Evolutionary conservation across 768 basidiomycete species (phyloP).

Genomic region (Suillus plorans): DNA sequence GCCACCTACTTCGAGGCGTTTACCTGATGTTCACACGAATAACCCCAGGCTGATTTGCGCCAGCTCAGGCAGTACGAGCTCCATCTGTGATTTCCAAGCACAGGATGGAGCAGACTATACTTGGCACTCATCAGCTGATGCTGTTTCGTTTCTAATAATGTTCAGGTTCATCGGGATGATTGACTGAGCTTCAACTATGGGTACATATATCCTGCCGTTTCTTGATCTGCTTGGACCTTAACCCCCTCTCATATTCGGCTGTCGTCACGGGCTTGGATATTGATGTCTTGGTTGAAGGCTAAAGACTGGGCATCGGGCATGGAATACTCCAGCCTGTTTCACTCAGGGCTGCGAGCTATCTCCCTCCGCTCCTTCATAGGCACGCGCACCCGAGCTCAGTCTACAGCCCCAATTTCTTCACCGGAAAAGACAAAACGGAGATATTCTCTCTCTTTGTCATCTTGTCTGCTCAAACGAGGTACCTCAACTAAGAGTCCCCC

Average conservation of each 20-base stretch:
- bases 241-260: slow-evolving; percentile 1
- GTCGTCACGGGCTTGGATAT: neutral
- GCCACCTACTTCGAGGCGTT: neutral
- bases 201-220: slow-evolving; percentile 27
- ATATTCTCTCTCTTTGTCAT: slow-evolving; percentile 13
- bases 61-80: neutral
- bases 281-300: slow-evolving; percentile 32
- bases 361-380: slow-evolving; percentile 15
- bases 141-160: neutral
- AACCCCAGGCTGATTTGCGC: neutral
- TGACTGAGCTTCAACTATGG: slow-evolving; percentile 17
- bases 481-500: slow-evolving; percentile 6
- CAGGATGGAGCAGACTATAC: neutral
- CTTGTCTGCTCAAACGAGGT: slow-evolving; percentile 10
- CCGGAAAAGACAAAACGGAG: slow-evolving; percentile 5
- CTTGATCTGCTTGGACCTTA: neutral
- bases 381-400: slow-evolving; percentile 7
- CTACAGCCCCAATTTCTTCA: slow-evolving; percentile 4
- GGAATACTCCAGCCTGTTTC: slow-evolving; percentile 36
- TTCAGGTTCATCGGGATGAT: slow-evolving; percentile 8
- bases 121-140: slow-evolving; percentile 1
- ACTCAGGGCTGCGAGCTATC: slow-evolving; percentile 35
- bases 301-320: slow-evolving; percentile 29
- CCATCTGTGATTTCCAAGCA: slow-evolving; percentile 1
- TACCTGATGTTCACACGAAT: neutral